Conservation (phyloP, 306 rosid genomes). For the Vigna hirtella region DNA sequence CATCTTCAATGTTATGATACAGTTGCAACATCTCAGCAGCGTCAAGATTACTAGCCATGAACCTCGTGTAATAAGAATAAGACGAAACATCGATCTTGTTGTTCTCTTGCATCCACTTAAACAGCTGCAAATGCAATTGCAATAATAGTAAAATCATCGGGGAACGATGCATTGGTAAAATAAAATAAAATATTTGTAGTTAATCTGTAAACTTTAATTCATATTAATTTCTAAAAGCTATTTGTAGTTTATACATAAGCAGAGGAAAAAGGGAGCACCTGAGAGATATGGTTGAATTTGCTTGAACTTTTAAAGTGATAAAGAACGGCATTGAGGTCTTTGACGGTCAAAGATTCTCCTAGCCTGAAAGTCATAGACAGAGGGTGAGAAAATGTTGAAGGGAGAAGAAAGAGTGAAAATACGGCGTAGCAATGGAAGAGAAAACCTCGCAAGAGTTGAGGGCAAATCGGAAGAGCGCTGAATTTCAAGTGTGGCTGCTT, state of each 20-base stretch:
- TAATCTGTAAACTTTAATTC: too few species aligned
- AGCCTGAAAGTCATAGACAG: conserved; percentile 48
- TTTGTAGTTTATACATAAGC: too few species aligned
- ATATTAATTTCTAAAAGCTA: too few species aligned
- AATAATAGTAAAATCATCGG: conserved; percentile 23
- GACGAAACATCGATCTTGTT: conserved; percentile 69
- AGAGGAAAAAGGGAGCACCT: conserved; percentile 54
- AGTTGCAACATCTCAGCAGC: conserved; percentile 66
- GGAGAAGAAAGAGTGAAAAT: background rate
- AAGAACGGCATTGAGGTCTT: conserved; percentile 77
- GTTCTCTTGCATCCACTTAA: conserved; percentile 88
- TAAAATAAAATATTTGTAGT: too few species aligned
- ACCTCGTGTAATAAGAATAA: conserved; percentile 71
- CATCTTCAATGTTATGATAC: conserved; percentile 68
- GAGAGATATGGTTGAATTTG: conserved; percentile 64
- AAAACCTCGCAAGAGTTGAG: conserved; percentile 71
- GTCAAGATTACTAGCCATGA: conserved; percentile 72
- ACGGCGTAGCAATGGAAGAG: background rate
- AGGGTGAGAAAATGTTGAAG: background rate
- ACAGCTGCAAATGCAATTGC: conserved; percentile 73
- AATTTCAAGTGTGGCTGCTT: conserved; percentile 65
- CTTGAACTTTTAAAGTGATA: conserved; percentile 64
- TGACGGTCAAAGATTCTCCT: conserved; percentile 65
- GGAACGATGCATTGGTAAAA: background rate
- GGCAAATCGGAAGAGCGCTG: conserved; percentile 59